Percentiles rank a stretch among this genome's conserved stretches.
Conservation (phyloP, 2,329 filamentous ascomycete species). For the Fusarium poae region DNA sequence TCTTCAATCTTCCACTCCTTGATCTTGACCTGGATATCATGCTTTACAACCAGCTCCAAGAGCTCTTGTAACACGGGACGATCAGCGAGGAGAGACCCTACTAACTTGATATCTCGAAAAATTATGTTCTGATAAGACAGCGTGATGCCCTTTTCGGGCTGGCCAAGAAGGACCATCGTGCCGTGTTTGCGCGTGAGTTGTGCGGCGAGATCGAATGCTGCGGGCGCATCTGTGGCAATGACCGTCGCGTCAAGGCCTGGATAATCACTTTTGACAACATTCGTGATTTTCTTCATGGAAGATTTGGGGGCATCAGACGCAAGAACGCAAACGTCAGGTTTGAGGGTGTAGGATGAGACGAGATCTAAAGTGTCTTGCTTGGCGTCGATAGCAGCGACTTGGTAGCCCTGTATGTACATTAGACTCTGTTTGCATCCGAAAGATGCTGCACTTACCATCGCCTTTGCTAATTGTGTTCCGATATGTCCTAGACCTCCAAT, state of each 20-base stretch:
- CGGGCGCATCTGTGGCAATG: slow-evolving; percentile 6
- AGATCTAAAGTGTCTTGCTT: slow-evolving; percentile 15
- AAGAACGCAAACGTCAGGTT: slow-evolving; percentile 6
- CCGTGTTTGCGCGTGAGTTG: slow-evolving; percentile 19
- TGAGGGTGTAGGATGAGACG: slow-evolving; percentile 4
- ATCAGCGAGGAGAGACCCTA: slow-evolving; percentile 3
- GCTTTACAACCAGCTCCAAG: slow-evolving; percentile 3
- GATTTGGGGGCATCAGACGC: not conserved
- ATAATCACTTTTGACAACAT: not conserved
- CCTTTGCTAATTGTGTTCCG: slow-evolving; percentile 7
- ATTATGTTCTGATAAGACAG: slow-evolving; percentile 15
- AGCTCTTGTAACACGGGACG: not conserved
- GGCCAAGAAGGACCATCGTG: slow-evolving; percentile 18
- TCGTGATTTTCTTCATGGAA: not conserved
- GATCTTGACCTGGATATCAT: slow-evolving; percentile 10
- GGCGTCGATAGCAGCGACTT: slow-evolving; percentile 12
- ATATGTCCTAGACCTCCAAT: slow-evolving; percentile 17
- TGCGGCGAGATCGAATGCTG: slow-evolving; percentile 10
- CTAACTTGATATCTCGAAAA: not conserved
- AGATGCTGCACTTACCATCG: not conserved
- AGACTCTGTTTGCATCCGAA: rapidly evolving
- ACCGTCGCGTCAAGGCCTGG: slow-evolving; percentile 7
- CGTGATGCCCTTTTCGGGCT: slow-evolving; percentile 10
- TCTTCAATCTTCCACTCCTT: slow-evolving; percentile 22
- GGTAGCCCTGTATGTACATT: not conserved